These are phyloP conservation scores for Candida sithepensis DNA, from an alignment of 805 yeast genomes.

Conservation along the genomic window DNA sequence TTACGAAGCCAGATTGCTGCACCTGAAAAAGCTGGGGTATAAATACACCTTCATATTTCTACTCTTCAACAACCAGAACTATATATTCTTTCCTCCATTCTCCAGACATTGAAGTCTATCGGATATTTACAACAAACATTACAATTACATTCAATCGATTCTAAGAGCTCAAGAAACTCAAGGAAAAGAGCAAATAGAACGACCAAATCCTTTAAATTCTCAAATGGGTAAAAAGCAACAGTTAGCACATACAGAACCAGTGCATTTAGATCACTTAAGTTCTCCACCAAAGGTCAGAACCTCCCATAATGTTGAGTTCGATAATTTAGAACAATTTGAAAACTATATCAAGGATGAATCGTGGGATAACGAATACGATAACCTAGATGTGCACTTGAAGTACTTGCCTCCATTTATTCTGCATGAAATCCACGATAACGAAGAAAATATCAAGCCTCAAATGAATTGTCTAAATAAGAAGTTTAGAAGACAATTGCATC, in stretches of 20 bases:
- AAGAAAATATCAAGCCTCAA: constrained; percentile 68
- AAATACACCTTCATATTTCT: not conserved
- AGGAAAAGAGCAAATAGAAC: no score
- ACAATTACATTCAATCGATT: not conserved
- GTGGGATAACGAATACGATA: constrained; percentile 72
- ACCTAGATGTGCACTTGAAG: constrained; percentile 60
- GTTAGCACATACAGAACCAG: constrained; percentile 25
- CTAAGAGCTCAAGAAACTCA: constrained; percentile 1
- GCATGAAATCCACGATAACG: constrained; percentile 62
- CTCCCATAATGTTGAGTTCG: constrained; percentile 42
- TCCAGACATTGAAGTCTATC: constrained; percentile 2
- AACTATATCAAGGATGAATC: constrained; percentile 65
- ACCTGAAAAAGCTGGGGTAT: not conserved
- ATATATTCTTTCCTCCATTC: not conserved
- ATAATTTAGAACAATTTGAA: constrained; percentile 60
- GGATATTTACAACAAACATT: not conserved
- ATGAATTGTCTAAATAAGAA: constrained; percentile 69
- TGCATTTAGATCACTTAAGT: constrained; percentile 27
- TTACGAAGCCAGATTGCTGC: not conserved
- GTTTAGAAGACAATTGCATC: constrained; percentile 70
- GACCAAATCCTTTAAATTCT: not conserved
- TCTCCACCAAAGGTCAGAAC: constrained; percentile 28
- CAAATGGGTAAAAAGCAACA: constrained; percentile 27
- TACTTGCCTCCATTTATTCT: constrained; percentile 75
- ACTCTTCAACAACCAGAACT: not conserved